Evolutionary conservation across 148 eudicot genomes (phyloP).

Genomic region (Chenopodium berlandieri): DNA sequence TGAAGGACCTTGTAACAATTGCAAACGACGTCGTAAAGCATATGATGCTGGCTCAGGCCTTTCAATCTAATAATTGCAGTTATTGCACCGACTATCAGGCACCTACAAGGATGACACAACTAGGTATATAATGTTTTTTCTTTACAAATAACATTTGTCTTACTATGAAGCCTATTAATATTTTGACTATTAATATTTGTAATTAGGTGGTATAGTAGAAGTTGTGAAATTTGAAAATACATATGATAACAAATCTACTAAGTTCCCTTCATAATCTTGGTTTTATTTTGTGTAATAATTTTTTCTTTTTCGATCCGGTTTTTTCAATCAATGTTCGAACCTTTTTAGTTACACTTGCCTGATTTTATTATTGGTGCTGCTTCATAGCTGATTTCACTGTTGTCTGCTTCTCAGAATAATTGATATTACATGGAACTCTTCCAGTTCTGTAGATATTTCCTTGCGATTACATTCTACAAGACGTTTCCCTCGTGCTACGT

Average conservation of each 20-base stretch:
- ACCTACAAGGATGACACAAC: conserved; percentile 39
- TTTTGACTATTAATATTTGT: too few relatives aligned
- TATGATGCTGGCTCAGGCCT: conserved; percentile 64
- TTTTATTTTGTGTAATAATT: too few relatives aligned
- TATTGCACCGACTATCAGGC: conserved; percentile 38
- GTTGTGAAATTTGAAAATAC: too few relatives aligned
- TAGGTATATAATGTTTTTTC: conserved; percentile 34
- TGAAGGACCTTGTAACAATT: conserved; percentile 51
- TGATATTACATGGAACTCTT: conserved; percentile 37
- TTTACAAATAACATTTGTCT: not conserved
- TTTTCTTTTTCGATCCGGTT: too few relatives aligned
- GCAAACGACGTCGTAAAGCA: conserved; percentile 50
- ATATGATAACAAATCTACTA: too few relatives aligned
- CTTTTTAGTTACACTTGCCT: not conserved
- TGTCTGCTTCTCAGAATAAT: not conserved
- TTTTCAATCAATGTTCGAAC: too few relatives aligned
- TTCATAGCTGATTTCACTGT: not conserved
- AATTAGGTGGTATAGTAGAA: not conserved
- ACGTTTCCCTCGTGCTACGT: conserved; percentile 27
- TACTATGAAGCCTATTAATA: too few relatives aligned
- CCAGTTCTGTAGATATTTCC: conserved; percentile 39
- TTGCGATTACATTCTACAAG: conserved; percentile 28
- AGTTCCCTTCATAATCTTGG: too few relatives aligned
- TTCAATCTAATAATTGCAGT: conserved; percentile 44
- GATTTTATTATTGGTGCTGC: not conserved